Base-by-base conservation (phyloP, 192 early-diverging fungal species). In the Chytriomyces sp. region DNA sequence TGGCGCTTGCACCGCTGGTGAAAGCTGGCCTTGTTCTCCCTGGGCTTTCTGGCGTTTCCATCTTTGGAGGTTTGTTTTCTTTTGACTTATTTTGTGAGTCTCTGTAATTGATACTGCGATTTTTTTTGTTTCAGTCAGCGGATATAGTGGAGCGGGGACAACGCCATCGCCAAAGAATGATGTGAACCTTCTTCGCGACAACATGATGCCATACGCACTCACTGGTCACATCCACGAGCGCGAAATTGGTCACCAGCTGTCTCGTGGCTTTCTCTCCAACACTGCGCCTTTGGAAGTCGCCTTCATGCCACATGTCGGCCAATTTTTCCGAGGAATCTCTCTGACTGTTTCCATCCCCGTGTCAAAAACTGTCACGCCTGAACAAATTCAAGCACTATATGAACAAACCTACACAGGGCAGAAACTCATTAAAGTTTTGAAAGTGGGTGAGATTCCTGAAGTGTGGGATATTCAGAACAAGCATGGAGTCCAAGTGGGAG, bases 91-190 rank as follows among this genome's bases (percentile, higher is more conserved):
- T 4, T 60, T 60, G 11, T 72, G 18, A 60, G 20, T 47, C 47
- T 68, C 46, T 47, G 11, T n/a, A 46, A 18, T 35, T 46, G 8
- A 45, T 67, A 24, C 62, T 63, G 8, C 26, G 7, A 24, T 28
- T 4, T 59, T 59, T 5, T 20, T 4, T 59, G 3, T 1, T 90
- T 95, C 95, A 65, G 94, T 98, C 5, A 96, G 94, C 48, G 98
- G 98, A 18, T 99, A 99, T 88, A 94, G 93, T 77, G 98, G 98
- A n/a, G 98, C 98, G 10, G 98, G 98, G 5, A 99, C 98, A 45
- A 96, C 92, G 72, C 96, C 98, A 53, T 96, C 94, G 64, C 93
- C 91, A 67, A 98, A 98, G 83, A 99, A 99, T 85, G 94, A 99
- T 82, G 86, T 93, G 49, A 90, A 85, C 45, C 91, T 93, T 69